These are phyloP conservation scores for Microdochium bolleyi DNA, from an alignment of 2,329 filamentous ascomycete species.

Conservation along the genomic window DNA sequence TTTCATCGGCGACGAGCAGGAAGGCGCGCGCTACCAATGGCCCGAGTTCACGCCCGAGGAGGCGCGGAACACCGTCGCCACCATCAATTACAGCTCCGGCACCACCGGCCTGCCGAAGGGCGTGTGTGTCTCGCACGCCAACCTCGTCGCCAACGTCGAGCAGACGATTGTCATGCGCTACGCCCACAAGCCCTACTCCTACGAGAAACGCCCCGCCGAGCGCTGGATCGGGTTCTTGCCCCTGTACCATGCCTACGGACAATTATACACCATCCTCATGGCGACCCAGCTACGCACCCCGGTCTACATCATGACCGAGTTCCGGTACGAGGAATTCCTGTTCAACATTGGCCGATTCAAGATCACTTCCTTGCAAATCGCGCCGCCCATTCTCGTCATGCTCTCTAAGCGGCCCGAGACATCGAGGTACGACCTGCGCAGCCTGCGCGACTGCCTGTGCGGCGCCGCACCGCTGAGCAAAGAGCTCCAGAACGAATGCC, in stretches of 20 bases:
- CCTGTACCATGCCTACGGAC: conserved; percentile 55
- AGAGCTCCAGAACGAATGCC: conserved; percentile 35
- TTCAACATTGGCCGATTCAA: conserved; percentile 37
- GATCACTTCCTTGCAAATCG: conserved; percentile 45
- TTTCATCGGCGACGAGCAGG: conserved; percentile 22
- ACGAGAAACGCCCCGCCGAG: conserved; percentile 29
- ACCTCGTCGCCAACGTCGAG: conserved; percentile 68
- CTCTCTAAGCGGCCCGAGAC: conserved; percentile 49
- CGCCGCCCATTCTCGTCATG: conserved; percentile 51
- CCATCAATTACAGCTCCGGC: conserved; percentile 81
- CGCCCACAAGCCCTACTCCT: conserved; percentile 23
- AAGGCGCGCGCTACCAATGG: conserved; percentile 31
- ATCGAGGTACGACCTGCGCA: conserved; percentile 42
- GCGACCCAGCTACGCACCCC: conserved; percentile 33
- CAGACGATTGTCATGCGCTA: conserved; percentile 44
- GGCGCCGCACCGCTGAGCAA: conserved; percentile 44
- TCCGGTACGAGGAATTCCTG: conserved; percentile 45
- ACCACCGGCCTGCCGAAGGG: conserved; percentile 91
- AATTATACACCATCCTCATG: conserved; percentile 42
- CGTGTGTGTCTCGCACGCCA: conserved; percentile 76
- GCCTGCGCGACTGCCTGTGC: conserved; percentile 34
- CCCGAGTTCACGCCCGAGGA: conserved; percentile 24
- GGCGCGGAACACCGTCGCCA: conserved; percentile 41
- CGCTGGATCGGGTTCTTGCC: conserved; percentile 55
- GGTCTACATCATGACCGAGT: conserved; percentile 50